phyloP scores from a whole-genome alignment of 441 rosid species.

The Pelargonium cotyledonis region DNA sequence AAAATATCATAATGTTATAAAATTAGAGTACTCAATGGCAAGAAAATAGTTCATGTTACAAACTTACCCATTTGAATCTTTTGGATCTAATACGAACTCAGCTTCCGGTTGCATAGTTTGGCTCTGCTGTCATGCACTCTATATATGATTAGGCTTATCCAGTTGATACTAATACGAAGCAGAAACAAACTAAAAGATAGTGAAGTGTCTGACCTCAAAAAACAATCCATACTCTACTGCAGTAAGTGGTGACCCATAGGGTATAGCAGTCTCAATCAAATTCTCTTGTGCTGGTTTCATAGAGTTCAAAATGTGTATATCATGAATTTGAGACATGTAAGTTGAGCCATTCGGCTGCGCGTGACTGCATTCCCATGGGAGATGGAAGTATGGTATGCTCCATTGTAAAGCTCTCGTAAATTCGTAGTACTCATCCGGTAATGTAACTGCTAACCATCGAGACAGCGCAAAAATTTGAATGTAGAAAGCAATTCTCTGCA shows the following conservation, averaged over 20 bases:
- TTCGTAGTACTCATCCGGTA: constrained; percentile 75
- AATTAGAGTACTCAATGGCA: too few species aligned
- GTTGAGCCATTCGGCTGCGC: constrained; percentile 52
- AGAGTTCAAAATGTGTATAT: constrained; percentile 17
- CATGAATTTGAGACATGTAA: constrained; percentile 27
- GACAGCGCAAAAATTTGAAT: constrained; percentile 86
- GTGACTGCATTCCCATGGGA: constrained; percentile 77
- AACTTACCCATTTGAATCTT: constrained; percentile 52
- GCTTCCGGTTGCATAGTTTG: constrained; percentile 61
- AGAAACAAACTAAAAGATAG: background rate
- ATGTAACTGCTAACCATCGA: constrained; percentile 63
- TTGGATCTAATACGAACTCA: constrained; percentile 44
- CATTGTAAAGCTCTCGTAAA: constrained; percentile 63
- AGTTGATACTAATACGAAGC: too few species aligned
- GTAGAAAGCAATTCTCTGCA: constrained; percentile 77
- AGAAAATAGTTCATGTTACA: too few species aligned
- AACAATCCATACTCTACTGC: constrained; percentile 59
- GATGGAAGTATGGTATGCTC: constrained; percentile 85
- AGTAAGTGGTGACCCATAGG: constrained; percentile 64
- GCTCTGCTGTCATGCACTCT: constrained; percentile 39
- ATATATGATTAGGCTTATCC: constrained; percentile 1
- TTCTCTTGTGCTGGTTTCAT: constrained; percentile 23
- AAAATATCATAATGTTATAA: too few species aligned
- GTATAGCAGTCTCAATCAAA: constrained; percentile 32
- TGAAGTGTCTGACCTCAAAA: constrained; percentile 55